phyloP scores from a whole-genome alignment of 2,329 filamentous ascomycete species.

The Stromatinia cepivora region DNA sequence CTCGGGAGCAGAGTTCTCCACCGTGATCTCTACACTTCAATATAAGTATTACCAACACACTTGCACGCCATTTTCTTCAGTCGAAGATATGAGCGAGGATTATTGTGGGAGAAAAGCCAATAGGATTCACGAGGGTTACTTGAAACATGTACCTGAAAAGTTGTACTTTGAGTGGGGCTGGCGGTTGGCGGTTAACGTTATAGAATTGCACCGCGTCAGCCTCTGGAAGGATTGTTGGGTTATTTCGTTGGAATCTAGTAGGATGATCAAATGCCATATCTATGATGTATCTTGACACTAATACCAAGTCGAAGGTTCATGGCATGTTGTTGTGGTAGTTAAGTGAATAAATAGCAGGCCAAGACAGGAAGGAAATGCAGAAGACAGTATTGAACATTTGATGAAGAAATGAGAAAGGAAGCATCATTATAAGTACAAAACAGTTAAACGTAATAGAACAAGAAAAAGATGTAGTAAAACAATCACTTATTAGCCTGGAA shows the following conservation, averaged over 20 bases:
- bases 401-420: neutral
- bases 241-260: neutral
- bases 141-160: neutral
- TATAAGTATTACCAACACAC: neutral
- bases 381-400: neutral
- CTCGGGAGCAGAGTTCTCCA: neutral
- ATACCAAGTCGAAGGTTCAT: neutral
- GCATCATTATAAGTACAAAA: neutral
- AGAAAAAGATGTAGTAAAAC: neutral
- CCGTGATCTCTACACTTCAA: neutral
- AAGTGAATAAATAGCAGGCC: neutral
- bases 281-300: neutral
- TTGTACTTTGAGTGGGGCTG: neutral
- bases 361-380: neutral
- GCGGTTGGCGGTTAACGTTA: neutral
- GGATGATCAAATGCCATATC: neutral
- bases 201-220: neutral
- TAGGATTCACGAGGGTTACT: neutral
- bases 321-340: neutral
- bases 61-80: neutral
- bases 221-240: conserved; percentile 4
- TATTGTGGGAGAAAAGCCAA: neutral
- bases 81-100: neutral
- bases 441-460: neutral
- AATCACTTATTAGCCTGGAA: neutral